A percentile compares a stretch with the other conserved stretches of the same genome.
These are phyloP conservation scores for Eucalyptus erythrocorys DNA, from an alignment of 345 rosid species.

Conservation along the genomic window DNA sequence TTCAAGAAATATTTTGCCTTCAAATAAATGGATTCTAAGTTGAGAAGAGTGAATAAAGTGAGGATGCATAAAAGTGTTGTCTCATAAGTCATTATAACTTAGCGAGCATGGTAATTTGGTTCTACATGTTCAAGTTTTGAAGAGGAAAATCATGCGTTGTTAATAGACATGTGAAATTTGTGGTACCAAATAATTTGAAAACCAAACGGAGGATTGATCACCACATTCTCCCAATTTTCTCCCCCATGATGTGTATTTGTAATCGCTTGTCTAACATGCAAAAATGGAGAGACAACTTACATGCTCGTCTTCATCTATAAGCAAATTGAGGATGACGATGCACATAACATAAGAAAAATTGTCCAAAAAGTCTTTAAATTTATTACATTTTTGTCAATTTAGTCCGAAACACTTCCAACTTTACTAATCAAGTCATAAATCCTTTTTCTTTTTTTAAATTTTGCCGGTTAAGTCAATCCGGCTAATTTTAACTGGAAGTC, in stretches of 20 bases:
- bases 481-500: rapidly evolving
- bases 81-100: not conserved
- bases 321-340: not conserved
- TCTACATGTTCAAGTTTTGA: not conserved
- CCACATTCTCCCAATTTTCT: not conserved
- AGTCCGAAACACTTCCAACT: too few relatives aligned
- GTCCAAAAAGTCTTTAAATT: too few relatives aligned
- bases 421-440: too few relatives aligned
- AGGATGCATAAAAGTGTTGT: not conserved
- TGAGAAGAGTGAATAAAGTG: not conserved
- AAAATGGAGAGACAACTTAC: not conserved
- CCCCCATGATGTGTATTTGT: not conserved
- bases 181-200: not conserved
- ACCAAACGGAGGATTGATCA: not conserved
- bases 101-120: not conserved
- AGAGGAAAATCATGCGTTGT: not conserved
- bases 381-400: too few relatives aligned
- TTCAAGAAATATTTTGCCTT: not conserved
- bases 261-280: not conserved
- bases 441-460: too few relatives aligned
- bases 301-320: not conserved
- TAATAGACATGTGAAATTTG: not conserved
- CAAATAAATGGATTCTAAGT: not conserved
- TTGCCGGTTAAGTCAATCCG: too few relatives aligned
- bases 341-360: too few relatives aligned